Percentiles rank a stretch among this genome's conserved stretches.
Evolutionary conservation across 345 rosid genomes (phyloP).

Genomic region (Gossypium bickii): DNA sequence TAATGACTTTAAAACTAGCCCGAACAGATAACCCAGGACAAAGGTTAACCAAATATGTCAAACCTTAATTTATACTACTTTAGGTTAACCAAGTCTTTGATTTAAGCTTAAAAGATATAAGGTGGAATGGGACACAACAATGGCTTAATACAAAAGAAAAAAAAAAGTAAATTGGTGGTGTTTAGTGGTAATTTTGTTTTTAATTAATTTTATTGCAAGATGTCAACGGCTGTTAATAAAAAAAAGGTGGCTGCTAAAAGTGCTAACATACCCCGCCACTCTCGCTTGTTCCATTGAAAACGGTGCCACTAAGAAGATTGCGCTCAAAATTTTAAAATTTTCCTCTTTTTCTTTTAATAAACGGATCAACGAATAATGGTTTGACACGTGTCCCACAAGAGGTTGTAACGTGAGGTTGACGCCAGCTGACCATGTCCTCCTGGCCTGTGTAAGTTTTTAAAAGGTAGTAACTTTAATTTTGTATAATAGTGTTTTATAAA

Average conservation of each 20-base stretch:
- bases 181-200: not conserved
- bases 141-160: not conserved
- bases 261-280: constrained; percentile 42
- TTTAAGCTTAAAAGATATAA: too few species aligned
- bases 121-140: too few species aligned
- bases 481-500: not conserved
- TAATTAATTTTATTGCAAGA: not conserved
- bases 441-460: not conserved
- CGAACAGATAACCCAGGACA: not conserved
- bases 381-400: constrained; percentile 8
- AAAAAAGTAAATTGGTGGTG: not conserved
- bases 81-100: too few species aligned
- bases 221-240: constrained; percentile 37
- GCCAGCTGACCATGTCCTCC: constrained; percentile 30
- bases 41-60: too few species aligned
- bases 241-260: constrained; percentile 32
- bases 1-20: too few species aligned
- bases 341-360: too few species aligned
- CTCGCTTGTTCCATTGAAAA: constrained; percentile 28
- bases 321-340: not conserved
- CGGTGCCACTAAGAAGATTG: constrained; percentile 20
- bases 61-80: too few species aligned
- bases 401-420: constrained; percentile 31
- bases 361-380: not conserved
- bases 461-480: not conserved